Percentiles rank a stretch among this genome's conserved stretches.
These are phyloP conservation scores for Bassia scoparia DNA, from an alignment of 148 eudicot species.

Conservation along the genomic window DNA sequence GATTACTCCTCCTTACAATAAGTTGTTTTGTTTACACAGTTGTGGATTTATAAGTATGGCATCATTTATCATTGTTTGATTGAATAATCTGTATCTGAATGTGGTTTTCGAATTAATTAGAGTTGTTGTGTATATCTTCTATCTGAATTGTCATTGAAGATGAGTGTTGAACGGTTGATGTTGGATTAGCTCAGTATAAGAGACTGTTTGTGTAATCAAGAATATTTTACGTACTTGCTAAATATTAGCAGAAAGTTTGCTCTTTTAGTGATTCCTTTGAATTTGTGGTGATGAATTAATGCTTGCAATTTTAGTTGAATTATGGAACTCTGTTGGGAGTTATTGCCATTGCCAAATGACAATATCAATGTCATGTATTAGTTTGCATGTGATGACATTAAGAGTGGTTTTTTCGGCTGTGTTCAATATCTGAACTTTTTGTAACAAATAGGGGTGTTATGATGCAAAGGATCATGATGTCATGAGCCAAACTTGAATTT, in stretches of 20 bases:
- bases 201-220: neutral
- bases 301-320: neutral
- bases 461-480: too few species aligned
- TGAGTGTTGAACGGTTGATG: neutral
- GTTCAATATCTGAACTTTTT: too few species aligned
- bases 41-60: neutral
- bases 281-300: neutral
- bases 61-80: neutral
- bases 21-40: too few species aligned
- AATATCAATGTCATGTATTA: neutral
- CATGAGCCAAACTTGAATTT: too few species aligned
- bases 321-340: neutral
- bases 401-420: too few species aligned
- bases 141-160: too few species aligned
- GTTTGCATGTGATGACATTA: neutral
- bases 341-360: neutral
- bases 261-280: neutral
- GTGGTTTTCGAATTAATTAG: neutral
- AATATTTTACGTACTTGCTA: neutral
- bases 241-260: neutral
- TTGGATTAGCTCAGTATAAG: neutral
- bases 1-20: too few species aligned
- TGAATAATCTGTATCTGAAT: too few species aligned
- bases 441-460: too few species aligned
- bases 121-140: neutral